phyloP scores from a whole-genome alignment of 2,329 filamentous ascomycete species.

The Didymella glomerata region DNA sequence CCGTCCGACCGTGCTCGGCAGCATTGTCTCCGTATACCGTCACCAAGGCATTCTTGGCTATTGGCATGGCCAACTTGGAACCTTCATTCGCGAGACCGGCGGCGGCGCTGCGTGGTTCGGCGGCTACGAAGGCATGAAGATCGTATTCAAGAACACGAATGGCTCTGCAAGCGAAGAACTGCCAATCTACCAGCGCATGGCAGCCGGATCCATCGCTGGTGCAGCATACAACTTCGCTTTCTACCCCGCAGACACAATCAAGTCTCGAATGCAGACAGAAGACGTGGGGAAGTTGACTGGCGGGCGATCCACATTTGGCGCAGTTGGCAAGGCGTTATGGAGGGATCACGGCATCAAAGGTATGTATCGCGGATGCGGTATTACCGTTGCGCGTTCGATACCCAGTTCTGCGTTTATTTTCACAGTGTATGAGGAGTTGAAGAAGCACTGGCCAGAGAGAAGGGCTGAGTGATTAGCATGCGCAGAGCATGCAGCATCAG shows the following conservation, averaged over 20 bases:
- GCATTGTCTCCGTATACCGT: constrained; percentile 81
- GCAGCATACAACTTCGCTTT: constrained; percentile 97
- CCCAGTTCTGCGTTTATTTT: constrained; percentile 99
- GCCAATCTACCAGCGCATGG: constrained; percentile 84
- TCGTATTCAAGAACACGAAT: constrained; percentile 68
- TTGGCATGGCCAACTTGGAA: constrained; percentile 95
- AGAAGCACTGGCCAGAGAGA: constrained; percentile 55
- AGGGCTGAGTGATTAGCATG: constrained; percentile 1
- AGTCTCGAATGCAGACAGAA: constrained; percentile 94
- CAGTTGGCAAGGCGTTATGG: constrained; percentile 79
- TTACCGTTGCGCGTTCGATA: constrained; percentile 85
- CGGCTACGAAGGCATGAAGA: constrained; percentile 63
- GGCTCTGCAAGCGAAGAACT: constrained; percentile 62
- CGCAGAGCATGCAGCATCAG: background rate
- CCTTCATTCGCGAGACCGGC: constrained; percentile 90
- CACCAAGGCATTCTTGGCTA: constrained; percentile 86
- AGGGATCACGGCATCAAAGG: constrained; percentile 80
- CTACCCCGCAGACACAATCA: constrained; percentile 97
- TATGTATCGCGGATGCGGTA: constrained; percentile 92
- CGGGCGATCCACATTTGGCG: constrained; percentile 72
- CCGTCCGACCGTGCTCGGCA: constrained; percentile 70
- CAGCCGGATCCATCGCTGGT: constrained; percentile 86
- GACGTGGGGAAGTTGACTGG: constrained; percentile 66
- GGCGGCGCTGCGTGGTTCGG: constrained; percentile 94
- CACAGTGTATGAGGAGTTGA: constrained; percentile 89